Base-by-base conservation (phyloP, 2,329 filamentous ascomycete genomes). In the Sclerotinia minor region DNA sequence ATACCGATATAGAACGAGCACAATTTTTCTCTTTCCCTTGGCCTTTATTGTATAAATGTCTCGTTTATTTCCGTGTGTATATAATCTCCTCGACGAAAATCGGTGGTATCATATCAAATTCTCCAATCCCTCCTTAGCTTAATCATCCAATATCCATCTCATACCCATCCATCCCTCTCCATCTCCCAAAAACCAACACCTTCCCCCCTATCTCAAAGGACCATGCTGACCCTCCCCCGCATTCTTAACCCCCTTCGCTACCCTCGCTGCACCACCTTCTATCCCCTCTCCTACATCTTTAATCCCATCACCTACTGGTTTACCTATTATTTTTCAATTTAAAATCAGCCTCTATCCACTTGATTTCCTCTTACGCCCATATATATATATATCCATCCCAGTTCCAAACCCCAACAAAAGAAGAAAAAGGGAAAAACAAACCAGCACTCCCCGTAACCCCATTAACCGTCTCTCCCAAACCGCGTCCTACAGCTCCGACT, bases 251-350 rank as follows among this genome's bases (percentile, higher is more conserved):
- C 72, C 72, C 35, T 67, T 64, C 11, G 71, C 73, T 19, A 74
- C 70, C 19, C 64, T 67, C 9, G 71, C 69, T 21, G 71, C 71
- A 26, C 73, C 73, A 3, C 70, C 70, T 65, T 74, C 72, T 32
- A 74, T 68, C 1, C 72, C 72, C 50, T 72, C 60, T 6, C 68
- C 70, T 15, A 74, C 67, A 67, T 73, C 69, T 47, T 73, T 73
- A 19, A 74, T 68, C 0, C 72, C 73, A 66, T 74, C 72, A 1
- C 73, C 72, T 47, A 74, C 70, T 0, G 71, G 71, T 45, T 74
- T 74, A 24, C 72, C 72, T 44, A 8, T 32, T n/a, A n/a, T n/a
- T n/a, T 59, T 29, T 8, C 21, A 55, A 32, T 21, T 17, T n/a
- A 1, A 24, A 1, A 35, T 35, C 32, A 35, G 21, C n/a, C n/a